phyloP scores from a whole-genome alignment of 495 filamentous ascomycete genomes.

The Coniosporium apollinis region DNA sequence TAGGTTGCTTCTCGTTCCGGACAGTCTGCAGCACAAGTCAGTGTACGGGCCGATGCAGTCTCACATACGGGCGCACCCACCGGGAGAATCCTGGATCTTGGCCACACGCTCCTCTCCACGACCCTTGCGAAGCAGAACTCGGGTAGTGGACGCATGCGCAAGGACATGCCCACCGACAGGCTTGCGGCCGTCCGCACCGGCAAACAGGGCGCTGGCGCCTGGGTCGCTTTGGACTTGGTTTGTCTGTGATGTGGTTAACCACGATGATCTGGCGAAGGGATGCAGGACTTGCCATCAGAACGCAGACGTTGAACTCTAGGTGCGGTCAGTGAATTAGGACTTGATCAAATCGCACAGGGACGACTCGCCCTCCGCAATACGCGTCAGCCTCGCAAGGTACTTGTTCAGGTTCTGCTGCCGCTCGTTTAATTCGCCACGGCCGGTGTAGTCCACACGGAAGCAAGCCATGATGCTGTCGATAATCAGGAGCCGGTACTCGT shows the following conservation, averaged over 20 bases:
- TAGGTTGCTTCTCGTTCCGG: constrained; percentile 66
- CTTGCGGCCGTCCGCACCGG: constrained; percentile 59
- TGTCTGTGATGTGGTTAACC: constrained; percentile 30
- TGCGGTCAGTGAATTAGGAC: constrained; percentile 1
- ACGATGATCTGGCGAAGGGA: background rate
- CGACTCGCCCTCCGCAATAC: constrained; percentile 66
- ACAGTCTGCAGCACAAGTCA: constrained; percentile 33
- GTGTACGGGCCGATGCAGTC: no score
- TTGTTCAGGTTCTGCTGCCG: constrained; percentile 61
- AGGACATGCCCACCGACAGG: constrained; percentile 66
- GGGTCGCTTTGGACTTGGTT: constrained; percentile 73
- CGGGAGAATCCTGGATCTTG: constrained; percentile 63
- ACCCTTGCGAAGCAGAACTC: constrained; percentile 58
- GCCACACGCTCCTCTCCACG: constrained; percentile 66
- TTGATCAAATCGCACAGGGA: constrained; percentile 19
- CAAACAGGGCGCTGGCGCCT: constrained; percentile 66
- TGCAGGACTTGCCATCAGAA: constrained; percentile 41
- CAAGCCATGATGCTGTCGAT: constrained; percentile 70
- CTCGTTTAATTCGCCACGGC: constrained; percentile 60
- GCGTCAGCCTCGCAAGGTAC: constrained; percentile 50
- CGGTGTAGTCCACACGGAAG: constrained; percentile 59
- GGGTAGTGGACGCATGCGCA: constrained; percentile 61
- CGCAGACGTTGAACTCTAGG: constrained; percentile 59
- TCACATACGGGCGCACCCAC: no score
- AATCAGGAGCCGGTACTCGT: constrained; percentile 55